Conservation (phyloP, 2,329 filamentous ascomycete species). For the Annulohypoxylon truncatum region DNA sequence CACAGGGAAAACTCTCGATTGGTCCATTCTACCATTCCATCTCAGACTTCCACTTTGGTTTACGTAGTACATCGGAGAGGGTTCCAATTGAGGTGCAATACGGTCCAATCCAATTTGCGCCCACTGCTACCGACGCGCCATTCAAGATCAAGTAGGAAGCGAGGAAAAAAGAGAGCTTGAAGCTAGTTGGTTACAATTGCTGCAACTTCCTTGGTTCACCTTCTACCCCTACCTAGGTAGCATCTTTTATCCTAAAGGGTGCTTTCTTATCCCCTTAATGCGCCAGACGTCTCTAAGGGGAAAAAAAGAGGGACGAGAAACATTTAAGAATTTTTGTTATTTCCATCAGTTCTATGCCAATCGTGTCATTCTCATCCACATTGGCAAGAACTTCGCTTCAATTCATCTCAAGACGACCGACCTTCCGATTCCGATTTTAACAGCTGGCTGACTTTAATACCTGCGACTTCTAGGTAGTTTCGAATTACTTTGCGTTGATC, state of each 20-base stretch:
- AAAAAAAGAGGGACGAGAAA: conserved; percentile 5
- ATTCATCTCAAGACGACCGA: conserved; percentile 19
- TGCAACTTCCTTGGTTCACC: conserved; percentile 27
- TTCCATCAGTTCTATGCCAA: conserved; percentile 15
- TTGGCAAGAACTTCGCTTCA: conserved; percentile 16
- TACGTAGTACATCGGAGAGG: conserved; percentile 23
- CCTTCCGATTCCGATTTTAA: conserved; percentile 1
- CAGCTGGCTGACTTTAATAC: conserved; percentile 35
- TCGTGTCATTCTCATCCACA: conserved; percentile 16
- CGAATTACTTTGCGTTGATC: conserved; percentile 35
- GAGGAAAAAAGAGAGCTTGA: conserved; percentile 29
- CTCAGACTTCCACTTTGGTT: conserved; percentile 11
- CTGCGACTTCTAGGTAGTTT: conserved; percentile 30
- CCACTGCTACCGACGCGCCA: conserved; percentile 25
- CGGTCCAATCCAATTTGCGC: conserved; percentile 26
- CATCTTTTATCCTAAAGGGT: conserved; percentile 17
- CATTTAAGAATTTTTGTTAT: conserved; percentile 5
- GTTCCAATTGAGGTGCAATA: conserved; percentile 23
- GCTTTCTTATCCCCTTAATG: conserved; percentile 24
- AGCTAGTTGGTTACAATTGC: conserved; percentile 33
- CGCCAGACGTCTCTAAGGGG: conserved; percentile 4
- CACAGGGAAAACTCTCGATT: conserved; percentile 24
- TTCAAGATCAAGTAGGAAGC: conserved; percentile 19
- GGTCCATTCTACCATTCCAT: conserved; percentile 5
- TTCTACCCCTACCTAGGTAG: conserved; percentile 8